Evolutionary conservation across 805 yeast genomes (phyloP).

Genomic region (Saturnispora ahearnii): DNA sequence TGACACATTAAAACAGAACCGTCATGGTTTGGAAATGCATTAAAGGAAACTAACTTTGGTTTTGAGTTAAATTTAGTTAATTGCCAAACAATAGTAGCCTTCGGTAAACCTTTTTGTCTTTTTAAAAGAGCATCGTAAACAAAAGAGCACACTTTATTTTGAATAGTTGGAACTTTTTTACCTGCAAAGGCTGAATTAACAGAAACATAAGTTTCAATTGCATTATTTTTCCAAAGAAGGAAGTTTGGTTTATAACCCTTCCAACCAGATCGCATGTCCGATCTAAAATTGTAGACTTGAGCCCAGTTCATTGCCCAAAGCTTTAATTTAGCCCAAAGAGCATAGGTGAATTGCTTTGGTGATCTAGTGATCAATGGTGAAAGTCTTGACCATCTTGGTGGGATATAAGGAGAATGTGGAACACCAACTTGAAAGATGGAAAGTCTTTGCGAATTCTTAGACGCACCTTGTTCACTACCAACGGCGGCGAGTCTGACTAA

Average conservation of each 20-base stretch:
- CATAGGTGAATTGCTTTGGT: conserved; percentile 14
- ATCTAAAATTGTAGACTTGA: conserved; percentile 36
- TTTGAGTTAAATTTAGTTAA: conserved; percentile 55
- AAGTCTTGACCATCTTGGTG: conserved; percentile 37
- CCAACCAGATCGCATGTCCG: conserved; percentile 24
- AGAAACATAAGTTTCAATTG: conserved; percentile 65
- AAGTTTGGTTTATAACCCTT: conserved; percentile 50
- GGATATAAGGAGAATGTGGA: conserved; percentile 37
- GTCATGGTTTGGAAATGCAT: conserved; percentile 38
- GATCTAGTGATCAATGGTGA: conserved; percentile 27
- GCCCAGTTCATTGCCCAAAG: conserved; percentile 59
- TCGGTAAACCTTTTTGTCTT: conserved; percentile 49
- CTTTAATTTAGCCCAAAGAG: conserved; percentile 54
- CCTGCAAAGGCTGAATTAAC: conserved; percentile 78
- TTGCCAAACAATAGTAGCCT: conserved; percentile 63
- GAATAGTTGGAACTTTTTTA: conserved; percentile 39
- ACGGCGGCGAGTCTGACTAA: conserved; percentile 2
- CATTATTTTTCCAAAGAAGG: conserved; percentile 75
- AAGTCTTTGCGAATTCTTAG: conserved; percentile 20
- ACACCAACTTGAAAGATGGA: conserved; percentile 29
- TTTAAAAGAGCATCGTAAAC: conserved; percentile 48
- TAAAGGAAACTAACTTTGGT: conserved; percentile 68
- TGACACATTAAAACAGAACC: conserved; percentile 34
- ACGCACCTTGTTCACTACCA: conserved; percentile 9
- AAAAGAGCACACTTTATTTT: conserved; percentile 46